These are phyloP conservation scores for Phytopythium montanum DNA, from an alignment of 352 stramenopile genomes.

Conservation along the genomic window DNA sequence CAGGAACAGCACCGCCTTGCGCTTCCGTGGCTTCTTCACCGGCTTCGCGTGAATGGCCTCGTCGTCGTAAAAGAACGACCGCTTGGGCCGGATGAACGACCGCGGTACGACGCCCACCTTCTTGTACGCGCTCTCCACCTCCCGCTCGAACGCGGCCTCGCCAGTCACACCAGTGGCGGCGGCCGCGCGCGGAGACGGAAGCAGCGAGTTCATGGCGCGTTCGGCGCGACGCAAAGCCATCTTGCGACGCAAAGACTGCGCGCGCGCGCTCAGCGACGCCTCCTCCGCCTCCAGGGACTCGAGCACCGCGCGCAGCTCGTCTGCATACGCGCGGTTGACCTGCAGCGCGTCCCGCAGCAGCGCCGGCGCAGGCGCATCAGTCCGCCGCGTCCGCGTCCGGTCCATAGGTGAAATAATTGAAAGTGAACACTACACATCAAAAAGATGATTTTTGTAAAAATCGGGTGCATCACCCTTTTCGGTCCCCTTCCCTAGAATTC, in stretches of 20 bases:
- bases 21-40: slow-evolving; percentile 15
- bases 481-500: too few species aligned
- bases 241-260: slow-evolving; percentile 43
- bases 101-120: slow-evolving; percentile 31
- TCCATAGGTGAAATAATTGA: neutral
- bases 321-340: slow-evolving; percentile 39
- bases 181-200: slow-evolving; percentile 1
- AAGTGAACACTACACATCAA: too few species aligned
- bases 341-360: slow-evolving; percentile 24
- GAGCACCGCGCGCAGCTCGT: slow-evolving; percentile 32
- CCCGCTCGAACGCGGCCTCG: slow-evolving; percentile 21
- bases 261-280: slow-evolving; percentile 25
- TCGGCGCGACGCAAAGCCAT: slow-evolving; percentile 48
- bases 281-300: slow-evolving; percentile 34
- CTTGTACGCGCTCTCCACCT: slow-evolving; percentile 30
- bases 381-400: neutral
- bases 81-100: slow-evolving; percentile 53
- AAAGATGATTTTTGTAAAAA: too few species aligned
- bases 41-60: slow-evolving; percentile 8
- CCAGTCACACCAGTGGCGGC: neutral
- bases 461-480: too few species aligned
- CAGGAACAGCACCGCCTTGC: neutral
- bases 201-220: slow-evolving; percentile 38
- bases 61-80: slow-evolving; percentile 65
- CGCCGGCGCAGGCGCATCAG: slow-evolving; percentile 1